Conservation (phyloP, 768 basidiomycete genomes). For the Hortiboletus flavorubellus region DNA sequence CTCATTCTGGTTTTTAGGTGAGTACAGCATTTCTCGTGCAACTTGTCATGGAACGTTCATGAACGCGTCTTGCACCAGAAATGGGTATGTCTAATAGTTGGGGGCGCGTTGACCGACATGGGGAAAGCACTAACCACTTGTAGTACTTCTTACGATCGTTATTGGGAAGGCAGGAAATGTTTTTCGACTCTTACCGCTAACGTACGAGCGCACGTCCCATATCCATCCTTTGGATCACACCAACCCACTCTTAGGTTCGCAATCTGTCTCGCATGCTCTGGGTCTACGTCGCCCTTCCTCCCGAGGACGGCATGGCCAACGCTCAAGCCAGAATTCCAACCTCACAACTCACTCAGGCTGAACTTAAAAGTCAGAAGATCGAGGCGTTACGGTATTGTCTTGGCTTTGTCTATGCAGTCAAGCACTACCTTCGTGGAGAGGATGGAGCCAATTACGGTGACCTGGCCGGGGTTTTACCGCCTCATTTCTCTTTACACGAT, state of each 20-base stretch:
- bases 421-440: conserved; percentile 83
- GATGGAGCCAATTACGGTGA: conserved; percentile 72
- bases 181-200: conserved; percentile 71
- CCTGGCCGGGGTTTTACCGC: conserved; percentile 62
- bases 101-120: background rate
- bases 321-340: conserved; percentile 52
- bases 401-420: conserved; percentile 66
- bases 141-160: conserved; percentile 84
- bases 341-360: conserved; percentile 42
- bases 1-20: conserved; percentile 85
- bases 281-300: conserved; percentile 72
- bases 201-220: conserved; percentile 29
- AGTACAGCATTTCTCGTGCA: conserved; percentile 13
- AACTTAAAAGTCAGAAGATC: conserved; percentile 64
- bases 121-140: conserved; percentile 1
- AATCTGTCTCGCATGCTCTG: conserved; percentile 77
- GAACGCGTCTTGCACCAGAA: conserved; percentile 39
- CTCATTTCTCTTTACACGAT: conserved; percentile 50
- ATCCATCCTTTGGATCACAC: background rate
- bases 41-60: background rate
- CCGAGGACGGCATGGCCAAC: conserved; percentile 42
- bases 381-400: conserved; percentile 67
- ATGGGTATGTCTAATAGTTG: conserved; percentile 48
- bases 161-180: conserved; percentile 85
- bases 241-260: conserved; percentile 43